Conservation (phyloP, 2,329 filamentous ascomycete genomes). For the Chrysoporthe cubensis region DNA sequence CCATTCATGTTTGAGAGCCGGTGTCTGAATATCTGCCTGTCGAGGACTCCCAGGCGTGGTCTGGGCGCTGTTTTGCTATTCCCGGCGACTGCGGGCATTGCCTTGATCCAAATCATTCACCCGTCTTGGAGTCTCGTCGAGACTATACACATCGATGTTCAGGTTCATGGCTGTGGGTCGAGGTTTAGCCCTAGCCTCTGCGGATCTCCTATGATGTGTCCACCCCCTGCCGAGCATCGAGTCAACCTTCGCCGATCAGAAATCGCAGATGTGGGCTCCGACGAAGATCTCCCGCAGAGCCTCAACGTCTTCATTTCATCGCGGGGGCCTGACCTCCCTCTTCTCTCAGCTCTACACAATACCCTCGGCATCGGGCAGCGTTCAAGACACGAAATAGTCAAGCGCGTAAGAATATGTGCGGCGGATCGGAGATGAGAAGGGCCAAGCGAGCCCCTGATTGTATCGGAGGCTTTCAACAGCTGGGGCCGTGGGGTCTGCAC, state of each 20-base stretch:
- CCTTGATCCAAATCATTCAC: too few species aligned
- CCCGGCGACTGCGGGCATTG: too few species aligned
- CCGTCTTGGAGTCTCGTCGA: too few species aligned
- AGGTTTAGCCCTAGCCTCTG: not conserved
- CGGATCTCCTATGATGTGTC: not conserved
- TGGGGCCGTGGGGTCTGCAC: not conserved
- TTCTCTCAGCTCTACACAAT: not conserved
- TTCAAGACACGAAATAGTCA: not conserved
- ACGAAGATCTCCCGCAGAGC: constrained; percentile 8
- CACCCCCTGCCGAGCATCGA: not conserved
- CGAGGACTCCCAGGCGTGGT: too few species aligned
- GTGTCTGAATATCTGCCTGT: too few species aligned
- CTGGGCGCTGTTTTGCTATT: too few species aligned
- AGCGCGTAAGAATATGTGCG: not conserved
- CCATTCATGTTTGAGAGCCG: too few species aligned
- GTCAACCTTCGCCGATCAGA: not conserved
- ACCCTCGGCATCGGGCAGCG: not conserved
- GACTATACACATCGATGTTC: too few species aligned
- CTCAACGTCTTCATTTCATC: not conserved
- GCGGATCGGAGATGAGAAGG: constrained; percentile 4
- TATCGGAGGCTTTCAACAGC: not conserved
- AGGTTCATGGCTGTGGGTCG: not conserved
- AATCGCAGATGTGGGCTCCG: not conserved
- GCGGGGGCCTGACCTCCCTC: not conserved
- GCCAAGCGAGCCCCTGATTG: not conserved